Evolutionary conservation across 1,284 basidiomycete genomes (phyloP).

Genomic region (Boletellus deceptivus): DNA sequence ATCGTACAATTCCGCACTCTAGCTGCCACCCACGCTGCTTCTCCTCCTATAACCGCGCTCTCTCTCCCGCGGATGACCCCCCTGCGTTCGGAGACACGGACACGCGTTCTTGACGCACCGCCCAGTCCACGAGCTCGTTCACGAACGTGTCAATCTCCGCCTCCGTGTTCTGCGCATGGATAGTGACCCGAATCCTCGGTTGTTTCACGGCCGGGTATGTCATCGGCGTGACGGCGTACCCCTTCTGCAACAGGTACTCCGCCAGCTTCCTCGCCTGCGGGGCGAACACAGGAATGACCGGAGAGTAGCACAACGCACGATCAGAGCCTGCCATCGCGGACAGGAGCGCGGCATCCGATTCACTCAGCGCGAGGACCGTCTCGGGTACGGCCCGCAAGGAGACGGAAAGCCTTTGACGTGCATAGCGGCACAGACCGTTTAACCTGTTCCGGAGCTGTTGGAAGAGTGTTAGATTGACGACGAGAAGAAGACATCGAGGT

Average conservation of each 20-base stretch:
- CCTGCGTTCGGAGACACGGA: neutral
- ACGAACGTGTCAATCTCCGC: slow-evolving; percentile 15
- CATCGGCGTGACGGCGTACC: slow-evolving; percentile 15
- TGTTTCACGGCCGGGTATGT: slow-evolving; percentile 11
- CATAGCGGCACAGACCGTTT: slow-evolving; percentile 8
- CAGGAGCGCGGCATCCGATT: neutral
- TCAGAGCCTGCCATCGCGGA: neutral
- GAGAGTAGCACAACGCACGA: slow-evolving; percentile 10
- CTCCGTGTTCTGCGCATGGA: slow-evolving; percentile 22
- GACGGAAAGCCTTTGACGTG: slow-evolving; percentile 8
- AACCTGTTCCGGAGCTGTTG: slow-evolving; percentile 17
- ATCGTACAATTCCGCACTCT: neutral
- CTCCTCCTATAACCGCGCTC: slow-evolving; percentile 4
- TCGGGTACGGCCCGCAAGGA: slow-evolving; percentile 11
- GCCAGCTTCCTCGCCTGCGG: slow-evolving; percentile 7
- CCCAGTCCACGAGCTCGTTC: slow-evolving; percentile 13
- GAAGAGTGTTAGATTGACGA: neutral
- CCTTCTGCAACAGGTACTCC: slow-evolving; percentile 10
- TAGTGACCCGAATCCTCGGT: slow-evolving; percentile 18
- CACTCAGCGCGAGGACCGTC: slow-evolving; percentile 7
- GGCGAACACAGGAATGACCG: slow-evolving; percentile 21
- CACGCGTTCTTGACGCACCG: neutral
- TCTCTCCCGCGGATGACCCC: neutral
- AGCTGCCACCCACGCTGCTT: too few relatives aligned
- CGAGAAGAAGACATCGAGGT: neutral